phyloP scores from a whole-genome alignment of 2,329 filamentous ascomycete species.

The Talaromyces atroroseus region DNA sequence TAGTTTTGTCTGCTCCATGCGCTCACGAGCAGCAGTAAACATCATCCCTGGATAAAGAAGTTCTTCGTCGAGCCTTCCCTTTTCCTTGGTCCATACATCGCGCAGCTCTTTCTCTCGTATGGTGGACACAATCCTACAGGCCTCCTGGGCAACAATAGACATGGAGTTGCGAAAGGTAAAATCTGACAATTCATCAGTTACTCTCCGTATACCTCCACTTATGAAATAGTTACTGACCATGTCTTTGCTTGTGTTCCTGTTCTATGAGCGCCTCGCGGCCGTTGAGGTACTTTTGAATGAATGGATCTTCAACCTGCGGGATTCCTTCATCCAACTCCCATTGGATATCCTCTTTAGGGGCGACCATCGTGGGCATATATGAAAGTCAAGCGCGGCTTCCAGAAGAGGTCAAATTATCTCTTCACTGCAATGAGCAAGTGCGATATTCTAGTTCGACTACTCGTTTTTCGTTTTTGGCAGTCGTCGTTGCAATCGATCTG shows the following conservation, averaged over 20 bases:
- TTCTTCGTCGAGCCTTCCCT: constrained; percentile 47
- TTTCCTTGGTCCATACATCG: constrained; percentile 69
- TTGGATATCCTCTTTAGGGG: constrained; percentile 15
- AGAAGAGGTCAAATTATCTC: not conserved
- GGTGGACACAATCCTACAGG: constrained; percentile 70
- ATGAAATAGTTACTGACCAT: constrained; percentile 53
- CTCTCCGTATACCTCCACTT: not conserved
- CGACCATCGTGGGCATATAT: not conserved
- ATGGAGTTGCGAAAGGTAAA: constrained; percentile 46
- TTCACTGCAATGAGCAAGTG: not conserved
- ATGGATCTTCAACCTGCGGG: constrained; percentile 57
- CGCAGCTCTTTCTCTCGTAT: constrained; percentile 73
- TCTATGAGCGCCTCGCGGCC: constrained; percentile 70
- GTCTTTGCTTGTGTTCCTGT: constrained; percentile 76
- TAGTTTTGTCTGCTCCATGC: constrained; percentile 76
- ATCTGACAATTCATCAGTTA: constrained; percentile 17
- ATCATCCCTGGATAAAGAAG: constrained; percentile 85
- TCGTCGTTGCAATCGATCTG: not conserved
- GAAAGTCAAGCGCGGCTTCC: no score
- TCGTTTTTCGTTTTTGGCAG: not conserved
- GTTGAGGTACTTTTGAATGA: constrained; percentile 74
- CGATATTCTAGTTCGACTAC: not conserved
- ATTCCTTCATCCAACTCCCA: constrained; percentile 41
- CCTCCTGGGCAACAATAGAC: constrained; percentile 71
- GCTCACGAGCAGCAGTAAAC: constrained; percentile 79